A percentile compares a stretch with the other conserved stretches of the same genome.
Evolutionary conservation across 73 alveolate species (phyloP).

Genomic region (Diophrys appendiculata): DNA sequence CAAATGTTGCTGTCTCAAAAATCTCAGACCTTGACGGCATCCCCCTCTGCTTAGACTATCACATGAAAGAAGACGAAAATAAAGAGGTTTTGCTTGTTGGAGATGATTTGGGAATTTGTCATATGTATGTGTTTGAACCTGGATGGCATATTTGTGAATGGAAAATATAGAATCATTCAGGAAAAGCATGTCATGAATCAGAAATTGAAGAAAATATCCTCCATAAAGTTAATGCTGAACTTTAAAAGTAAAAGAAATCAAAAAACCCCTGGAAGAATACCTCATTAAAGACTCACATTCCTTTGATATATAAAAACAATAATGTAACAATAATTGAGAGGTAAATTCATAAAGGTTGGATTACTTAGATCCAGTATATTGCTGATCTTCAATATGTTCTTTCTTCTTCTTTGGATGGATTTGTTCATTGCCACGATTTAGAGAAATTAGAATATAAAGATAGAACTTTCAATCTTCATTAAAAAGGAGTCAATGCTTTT

Average conservation of each 20-base stretch:
- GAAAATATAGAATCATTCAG: constrained; percentile 31
- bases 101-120: constrained; percentile 75
- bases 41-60: constrained; percentile 67
- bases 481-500: constrained; percentile 75
- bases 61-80: constrained; percentile 41
- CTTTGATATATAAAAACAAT: too few relatives aligned
- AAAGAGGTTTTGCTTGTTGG: constrained; percentile 64
- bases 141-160: constrained; percentile 76
- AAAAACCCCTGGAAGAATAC: too few relatives aligned
- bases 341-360: constrained; percentile 69
- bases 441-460: constrained; percentile 62
- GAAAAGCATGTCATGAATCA: constrained; percentile 37
- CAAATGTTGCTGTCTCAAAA: constrained; percentile 57
- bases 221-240: constrained; percentile 13
- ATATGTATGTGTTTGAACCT: constrained; percentile 52
- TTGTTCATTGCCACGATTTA: constrained; percentile 63
- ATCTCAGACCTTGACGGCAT: constrained; percentile 67
- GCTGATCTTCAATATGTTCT: constrained; percentile 67
- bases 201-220: constrained; percentile 31
- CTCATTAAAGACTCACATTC: too few relatives aligned
- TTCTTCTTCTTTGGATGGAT: constrained; percentile 67
- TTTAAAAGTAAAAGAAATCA: too few relatives aligned
- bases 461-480: constrained; percentile 63
- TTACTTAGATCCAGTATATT: constrained; percentile 63
- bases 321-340: constrained; percentile 15